These are phyloP conservation scores for Rhodamnia rubescens DNA, from an alignment of 345 rosid genomes.

Conservation along the genomic window DNA sequence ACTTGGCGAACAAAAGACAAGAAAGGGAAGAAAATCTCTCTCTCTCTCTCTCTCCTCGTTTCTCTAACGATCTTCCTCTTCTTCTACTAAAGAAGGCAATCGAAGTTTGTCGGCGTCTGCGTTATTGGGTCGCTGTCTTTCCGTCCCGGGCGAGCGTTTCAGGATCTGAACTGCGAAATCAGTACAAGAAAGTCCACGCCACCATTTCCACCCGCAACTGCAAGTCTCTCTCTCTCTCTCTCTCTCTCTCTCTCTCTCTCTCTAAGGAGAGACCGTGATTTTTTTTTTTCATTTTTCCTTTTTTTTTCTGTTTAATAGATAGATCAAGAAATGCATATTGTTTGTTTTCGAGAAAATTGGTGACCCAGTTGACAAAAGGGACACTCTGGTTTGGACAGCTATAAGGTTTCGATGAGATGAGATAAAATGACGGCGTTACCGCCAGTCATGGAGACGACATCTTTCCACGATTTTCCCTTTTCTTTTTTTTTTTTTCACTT, in stretches of 20 bases:
- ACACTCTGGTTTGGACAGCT: not conserved
- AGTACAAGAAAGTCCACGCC: not conserved
- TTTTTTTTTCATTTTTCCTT: not conserved
- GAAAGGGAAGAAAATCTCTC: not conserved
- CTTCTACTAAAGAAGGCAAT: not conserved
- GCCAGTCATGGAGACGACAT: not conserved
- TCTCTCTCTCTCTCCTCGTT: not conserved
- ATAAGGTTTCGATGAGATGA: not conserved
- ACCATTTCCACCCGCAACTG: not conserved
- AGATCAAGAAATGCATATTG: not conserved
- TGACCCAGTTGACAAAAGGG: not conserved
- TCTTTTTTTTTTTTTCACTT: not conserved
- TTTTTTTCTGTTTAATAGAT: too few relatives aligned
- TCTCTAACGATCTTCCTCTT: not conserved
- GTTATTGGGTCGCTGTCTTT: not conserved
- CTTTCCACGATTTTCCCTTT: not conserved
- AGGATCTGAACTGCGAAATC: not conserved
- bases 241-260: not conserved
- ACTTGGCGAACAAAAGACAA: not conserved
- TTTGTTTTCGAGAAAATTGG: not conserved
- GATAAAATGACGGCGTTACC: not conserved
- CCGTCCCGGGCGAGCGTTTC: not conserved
- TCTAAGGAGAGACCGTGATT: not conserved
- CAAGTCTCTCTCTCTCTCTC: not conserved
- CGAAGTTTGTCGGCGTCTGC: not conserved